A percentile compares a stretch with the other conserved stretches of the same genome.
Evolutionary conservation across 2,329 filamentous ascomycete species (phyloP).

Genomic region (Aspergillus flavus): DNA sequence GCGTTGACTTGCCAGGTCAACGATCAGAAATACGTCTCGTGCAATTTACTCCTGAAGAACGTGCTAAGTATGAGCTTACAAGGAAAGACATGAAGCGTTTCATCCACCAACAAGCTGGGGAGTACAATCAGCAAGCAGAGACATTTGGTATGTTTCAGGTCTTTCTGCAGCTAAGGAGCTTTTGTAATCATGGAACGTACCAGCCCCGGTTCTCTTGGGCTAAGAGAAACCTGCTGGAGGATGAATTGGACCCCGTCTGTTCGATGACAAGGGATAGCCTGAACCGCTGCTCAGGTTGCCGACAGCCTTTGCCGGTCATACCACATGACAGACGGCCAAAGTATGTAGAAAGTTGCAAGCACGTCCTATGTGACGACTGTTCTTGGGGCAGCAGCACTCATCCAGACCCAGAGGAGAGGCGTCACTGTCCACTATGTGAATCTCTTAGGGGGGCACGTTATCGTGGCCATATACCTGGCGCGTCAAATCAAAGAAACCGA

Average conservation of each 20-base stretch:
- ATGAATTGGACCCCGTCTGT: slow-evolving; percentile 7
- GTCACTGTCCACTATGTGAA: background rate
- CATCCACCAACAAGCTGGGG: background rate
- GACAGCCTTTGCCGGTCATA: slow-evolving; percentile 2
- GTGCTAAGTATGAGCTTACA: background rate
- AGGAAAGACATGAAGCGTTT: background rate
- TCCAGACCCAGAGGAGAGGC: background rate
- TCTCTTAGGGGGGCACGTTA: background rate
- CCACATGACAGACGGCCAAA: background rate
- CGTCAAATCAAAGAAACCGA: background rate
- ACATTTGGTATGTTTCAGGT: slow-evolving; percentile 51
- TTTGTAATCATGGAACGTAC: slow-evolving; percentile 12
- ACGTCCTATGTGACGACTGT: slow-evolving; percentile 12
- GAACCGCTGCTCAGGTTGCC: slow-evolving; percentile 5
- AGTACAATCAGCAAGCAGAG: background rate
- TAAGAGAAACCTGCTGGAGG: slow-evolving; percentile 4
- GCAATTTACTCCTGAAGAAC: background rate
- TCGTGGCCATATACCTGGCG: background rate
- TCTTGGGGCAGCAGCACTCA: background rate
- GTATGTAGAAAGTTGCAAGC: slow-evolving; percentile 11
- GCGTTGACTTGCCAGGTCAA: slow-evolving; percentile 26
- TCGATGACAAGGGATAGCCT: slow-evolving; percentile 7
- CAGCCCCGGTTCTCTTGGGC: slow-evolving; percentile 9
- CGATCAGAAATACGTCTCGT: background rate
- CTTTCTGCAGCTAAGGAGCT: slow-evolving; percentile 5